Evolutionary conservation across 768 basidiomycete genomes (phyloP).

Genomic region (Russula griseocarnosa): DNA sequence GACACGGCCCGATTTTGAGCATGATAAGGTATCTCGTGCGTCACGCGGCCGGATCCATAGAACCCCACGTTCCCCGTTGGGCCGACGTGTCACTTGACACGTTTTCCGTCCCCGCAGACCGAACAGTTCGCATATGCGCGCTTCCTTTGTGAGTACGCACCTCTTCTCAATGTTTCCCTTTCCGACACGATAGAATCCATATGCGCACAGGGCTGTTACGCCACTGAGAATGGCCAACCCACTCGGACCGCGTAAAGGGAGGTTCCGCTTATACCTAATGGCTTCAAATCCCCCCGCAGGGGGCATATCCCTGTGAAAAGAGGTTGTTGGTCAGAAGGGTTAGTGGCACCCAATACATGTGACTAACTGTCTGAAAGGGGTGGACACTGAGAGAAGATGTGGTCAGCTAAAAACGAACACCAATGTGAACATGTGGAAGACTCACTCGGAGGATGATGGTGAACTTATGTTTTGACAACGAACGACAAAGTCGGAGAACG

Average conservation of each 20-base stretch:
- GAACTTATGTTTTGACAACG: not conserved
- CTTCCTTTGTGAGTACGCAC: conserved; percentile 47
- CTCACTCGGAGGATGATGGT: conserved; percentile 19
- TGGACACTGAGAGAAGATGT: conserved; percentile 44
- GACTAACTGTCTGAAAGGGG: conserved; percentile 60
- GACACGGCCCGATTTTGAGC: conserved; percentile 23
- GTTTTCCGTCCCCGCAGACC: conserved; percentile 65
- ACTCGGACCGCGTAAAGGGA: conserved; percentile 84
- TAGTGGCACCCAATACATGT: conserved; percentile 19
- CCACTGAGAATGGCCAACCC: conserved; percentile 81
- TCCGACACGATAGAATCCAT: conserved; percentile 90
- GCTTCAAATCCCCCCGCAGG: conserved; percentile 89
- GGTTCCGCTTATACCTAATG: conserved; percentile 92
- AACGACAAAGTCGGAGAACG: not conserved
- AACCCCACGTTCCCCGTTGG: conserved; percentile 65
- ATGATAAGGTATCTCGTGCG: conserved; percentile 43
- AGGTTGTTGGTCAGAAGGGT: conserved; percentile 24
- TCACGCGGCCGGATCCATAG: conserved; percentile 59
- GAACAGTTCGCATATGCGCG: conserved; percentile 16
- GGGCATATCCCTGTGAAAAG: conserved; percentile 79
- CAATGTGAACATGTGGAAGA: conserved; percentile 16
- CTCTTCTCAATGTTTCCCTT: conserved; percentile 89
- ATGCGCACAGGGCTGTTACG: conserved; percentile 81
- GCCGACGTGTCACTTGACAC: conserved; percentile 48
- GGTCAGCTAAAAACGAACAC: conserved; percentile 20